Evolutionary conservation across 768 basidiomycete genomes (phyloP).

Genomic region (Boletus tomentosulus): DNA sequence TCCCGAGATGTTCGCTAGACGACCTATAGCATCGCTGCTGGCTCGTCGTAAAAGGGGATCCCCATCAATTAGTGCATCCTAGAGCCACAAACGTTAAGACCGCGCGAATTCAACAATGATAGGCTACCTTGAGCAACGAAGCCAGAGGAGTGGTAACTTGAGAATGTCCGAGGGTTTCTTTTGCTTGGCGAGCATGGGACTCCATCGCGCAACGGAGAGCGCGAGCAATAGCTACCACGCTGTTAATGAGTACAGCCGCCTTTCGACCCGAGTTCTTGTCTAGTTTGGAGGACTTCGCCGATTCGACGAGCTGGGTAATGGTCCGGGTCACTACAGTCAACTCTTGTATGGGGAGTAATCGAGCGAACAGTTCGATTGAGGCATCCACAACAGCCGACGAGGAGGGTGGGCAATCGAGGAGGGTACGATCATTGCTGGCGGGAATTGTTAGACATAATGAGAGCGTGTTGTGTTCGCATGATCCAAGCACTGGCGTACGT

Average conservation of each 20-base stretch:
- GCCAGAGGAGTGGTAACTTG: conserved; percentile 61
- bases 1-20: conserved; percentile 77
- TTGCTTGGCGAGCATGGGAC: conserved; percentile 50
- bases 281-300: conserved; percentile 66
- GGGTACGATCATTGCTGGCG: conserved; percentile 40
- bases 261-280: conserved; percentile 86
- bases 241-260: conserved; percentile 79
- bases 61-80: conserved; percentile 80
- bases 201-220: conserved; percentile 58
- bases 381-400: conserved; percentile 83
- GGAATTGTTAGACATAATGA: conserved; percentile 56
- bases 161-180: conserved; percentile 61
- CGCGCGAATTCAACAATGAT: conserved; percentile 2
- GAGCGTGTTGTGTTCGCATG: conserved; percentile 83
- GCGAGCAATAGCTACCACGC: conserved; percentile 67
- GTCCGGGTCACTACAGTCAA: conserved; percentile 49
- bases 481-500: conserved; percentile 73
- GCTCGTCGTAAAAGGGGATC: conserved; percentile 73
- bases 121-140: conserved; percentile 72
- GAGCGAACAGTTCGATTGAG: conserved; percentile 82
- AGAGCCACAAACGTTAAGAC: conserved; percentile 7
- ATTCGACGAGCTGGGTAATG: conserved; percentile 58
- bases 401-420: conserved; percentile 67
- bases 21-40: conserved; percentile 85
- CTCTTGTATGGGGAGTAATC: conserved; percentile 77